phyloP scores from a whole-genome alignment of 2,329 filamentous ascomycete species.

The Fusarium hainanense region DNA sequence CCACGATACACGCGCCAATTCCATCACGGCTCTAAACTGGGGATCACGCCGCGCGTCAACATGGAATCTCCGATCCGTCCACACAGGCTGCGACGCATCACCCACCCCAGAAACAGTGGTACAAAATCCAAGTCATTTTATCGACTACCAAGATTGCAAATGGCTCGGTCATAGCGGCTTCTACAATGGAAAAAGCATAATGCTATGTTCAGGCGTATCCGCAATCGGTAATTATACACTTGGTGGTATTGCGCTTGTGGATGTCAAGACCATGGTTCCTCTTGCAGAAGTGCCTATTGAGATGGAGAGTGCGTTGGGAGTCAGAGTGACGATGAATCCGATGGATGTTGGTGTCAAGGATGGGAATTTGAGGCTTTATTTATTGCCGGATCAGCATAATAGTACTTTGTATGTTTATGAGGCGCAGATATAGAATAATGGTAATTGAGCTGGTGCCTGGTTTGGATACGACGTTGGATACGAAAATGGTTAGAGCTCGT shows the following conservation, averaged over 20 bases:
- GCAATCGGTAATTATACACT: constrained; percentile 51
- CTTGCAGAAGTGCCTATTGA: constrained; percentile 59
- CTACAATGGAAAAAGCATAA: constrained; percentile 54
- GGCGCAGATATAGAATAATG: constrained; percentile 44
- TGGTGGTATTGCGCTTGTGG: constrained; percentile 61
- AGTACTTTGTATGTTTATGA: constrained; percentile 61
- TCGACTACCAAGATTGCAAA: constrained; percentile 65
- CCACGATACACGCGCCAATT: constrained; percentile 51
- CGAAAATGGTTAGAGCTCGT: not conserved
- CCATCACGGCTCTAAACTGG: constrained; percentile 59
- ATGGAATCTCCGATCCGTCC: constrained; percentile 46
- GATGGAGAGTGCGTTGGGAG: constrained; percentile 53
- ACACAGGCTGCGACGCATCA: constrained; percentile 31
- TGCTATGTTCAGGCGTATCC: constrained; percentile 61
- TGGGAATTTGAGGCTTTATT: constrained; percentile 59
- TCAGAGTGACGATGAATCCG: constrained; percentile 60
- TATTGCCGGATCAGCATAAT: constrained; percentile 59
- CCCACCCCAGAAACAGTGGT: constrained; percentile 34
- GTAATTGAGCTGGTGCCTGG: constrained; percentile 27
- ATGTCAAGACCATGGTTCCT: constrained; percentile 57
- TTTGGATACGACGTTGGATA: constrained; percentile 12
- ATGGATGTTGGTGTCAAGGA: constrained; percentile 58
- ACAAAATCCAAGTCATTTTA: constrained; percentile 56
- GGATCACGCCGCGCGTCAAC: constrained; percentile 55
- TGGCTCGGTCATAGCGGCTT: constrained; percentile 56